Base-by-base conservation (phyloP, 2,329 filamentous ascomycete species). In the Phialophora verrucosa region DNA sequence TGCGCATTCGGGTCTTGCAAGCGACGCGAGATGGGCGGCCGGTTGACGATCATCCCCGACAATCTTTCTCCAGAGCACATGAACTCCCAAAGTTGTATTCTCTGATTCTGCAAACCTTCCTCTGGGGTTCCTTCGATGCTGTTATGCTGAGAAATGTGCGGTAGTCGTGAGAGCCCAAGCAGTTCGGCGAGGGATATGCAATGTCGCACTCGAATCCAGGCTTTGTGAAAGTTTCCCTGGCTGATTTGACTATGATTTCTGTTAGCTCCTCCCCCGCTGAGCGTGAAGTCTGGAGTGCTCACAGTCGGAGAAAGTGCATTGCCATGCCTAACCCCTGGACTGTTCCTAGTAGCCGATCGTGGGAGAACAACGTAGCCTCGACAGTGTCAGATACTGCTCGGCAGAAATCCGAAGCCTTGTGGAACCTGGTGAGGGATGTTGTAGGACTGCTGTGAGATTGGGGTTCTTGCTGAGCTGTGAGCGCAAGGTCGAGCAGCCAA, bases 101-200 rank as follows among this genome's bases (percentile, higher is more conserved):
- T 75, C 8, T 71, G 69, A 44, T 63, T 17, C 29, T 61, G 63
- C 3, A 55, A 62, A 10, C 73, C 55, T 50, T 66, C 60, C 27
- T 50, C 62, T 29, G 47, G 4, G 4, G 50, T 14, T 50, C 42
- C 31, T 44, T 23, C 25, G 11, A 31, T 38, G 17, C 53, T 66
- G 23, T 62, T 69, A 12, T 54, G 6, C 32, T 58, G 53, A 6
- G 49, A 23, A 25, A 25, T 12, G 38, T 47, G 66, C 50, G 68
- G 32, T 1, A 56, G 55, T n/a, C 64, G 70, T 12, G 77, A 76
- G 4, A 80, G 67, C 2, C 78, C 78, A 54, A 79, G 76, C 1
- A 80, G 67, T 68, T 80, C 77, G 51, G 77, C 77, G 27, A 80
- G 70, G 3, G 78, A 75, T 29, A 79, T 75, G 23, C 75, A 70